These are phyloP conservation scores for Effrenium voratum DNA, from an alignment of 73 alveolate genomes.

Conservation along the genomic window DNA sequence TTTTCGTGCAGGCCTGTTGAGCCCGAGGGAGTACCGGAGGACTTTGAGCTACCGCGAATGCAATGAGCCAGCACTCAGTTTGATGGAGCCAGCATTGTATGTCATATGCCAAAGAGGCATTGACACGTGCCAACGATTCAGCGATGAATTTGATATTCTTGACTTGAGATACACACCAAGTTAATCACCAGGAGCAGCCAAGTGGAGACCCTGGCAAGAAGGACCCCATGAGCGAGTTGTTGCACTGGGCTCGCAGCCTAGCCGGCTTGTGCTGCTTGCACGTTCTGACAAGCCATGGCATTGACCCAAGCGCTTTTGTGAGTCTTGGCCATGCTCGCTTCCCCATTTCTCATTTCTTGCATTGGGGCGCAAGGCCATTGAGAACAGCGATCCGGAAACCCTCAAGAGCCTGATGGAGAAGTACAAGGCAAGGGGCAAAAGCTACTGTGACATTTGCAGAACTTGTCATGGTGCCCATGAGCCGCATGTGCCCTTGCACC, in stretches of 20 bases:
- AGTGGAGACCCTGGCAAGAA: constrained; percentile 18
- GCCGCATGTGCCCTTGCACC: too few relatives aligned
- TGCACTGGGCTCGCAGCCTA: constrained; percentile 24
- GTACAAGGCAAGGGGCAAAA: constrained; percentile 45
- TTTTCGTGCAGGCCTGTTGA: background rate
- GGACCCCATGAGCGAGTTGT: constrained; percentile 57
- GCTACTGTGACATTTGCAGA: too few relatives aligned
- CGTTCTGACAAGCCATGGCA: background rate
- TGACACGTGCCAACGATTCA: too few relatives aligned
- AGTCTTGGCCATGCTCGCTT: too few relatives aligned
- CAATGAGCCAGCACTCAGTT: background rate
- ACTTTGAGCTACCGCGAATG: background rate
- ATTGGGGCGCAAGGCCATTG: background rate
- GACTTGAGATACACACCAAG: too few relatives aligned
- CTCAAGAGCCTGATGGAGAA: constrained; percentile 44
- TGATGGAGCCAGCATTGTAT: background rate
- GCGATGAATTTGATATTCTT: too few relatives aligned
- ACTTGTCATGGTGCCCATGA: too few relatives aligned
- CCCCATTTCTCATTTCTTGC: too few relatives aligned
- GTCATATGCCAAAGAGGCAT: background rate
- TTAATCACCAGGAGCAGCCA: too few relatives aligned
- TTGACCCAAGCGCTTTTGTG: background rate
- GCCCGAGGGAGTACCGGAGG: constrained; percentile 9
- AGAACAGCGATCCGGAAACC: constrained; percentile 43
- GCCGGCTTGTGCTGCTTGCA: background rate